Evolutionary conservation across 129 eudicot species (phyloP).

Genomic region (Flaveria ramosissima): DNA sequence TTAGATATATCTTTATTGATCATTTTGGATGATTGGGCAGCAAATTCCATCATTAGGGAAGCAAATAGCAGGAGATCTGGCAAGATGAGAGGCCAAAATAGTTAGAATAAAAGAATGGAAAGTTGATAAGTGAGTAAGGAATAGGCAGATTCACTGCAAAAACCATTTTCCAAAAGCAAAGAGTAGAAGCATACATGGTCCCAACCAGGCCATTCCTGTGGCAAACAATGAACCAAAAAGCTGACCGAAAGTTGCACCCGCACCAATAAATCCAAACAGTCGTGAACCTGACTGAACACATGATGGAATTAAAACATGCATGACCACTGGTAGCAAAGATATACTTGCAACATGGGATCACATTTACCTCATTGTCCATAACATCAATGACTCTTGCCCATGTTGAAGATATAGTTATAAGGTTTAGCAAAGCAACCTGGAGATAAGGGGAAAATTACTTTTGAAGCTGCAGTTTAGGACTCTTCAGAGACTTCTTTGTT

Average conservation of each 20-base stretch:
- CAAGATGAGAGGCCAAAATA: constrained; percentile 24
- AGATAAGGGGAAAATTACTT: constrained; percentile 21
- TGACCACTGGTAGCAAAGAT: neutral
- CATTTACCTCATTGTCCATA: constrained; percentile 86
- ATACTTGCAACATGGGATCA: constrained; percentile 21
- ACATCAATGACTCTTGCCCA: constrained; percentile 98
- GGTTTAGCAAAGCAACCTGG: constrained; percentile 87
- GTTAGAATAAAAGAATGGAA: neutral
- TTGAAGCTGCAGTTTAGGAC: neutral
- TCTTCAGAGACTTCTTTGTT: neutral
- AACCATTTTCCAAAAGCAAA: neutral
- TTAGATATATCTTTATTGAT: constrained; percentile 52
- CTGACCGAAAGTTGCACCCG: constrained; percentile 97
- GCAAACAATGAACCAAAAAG: constrained; percentile 95
- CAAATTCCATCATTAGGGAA: constrained; percentile 90
- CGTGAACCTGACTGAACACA: constrained; percentile 98
- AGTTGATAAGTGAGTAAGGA: neutral
- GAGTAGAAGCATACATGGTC: constrained; percentile 72
- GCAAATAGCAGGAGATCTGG: constrained; percentile 85
- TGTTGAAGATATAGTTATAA: constrained; percentile 94
- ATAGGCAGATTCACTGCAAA: constrained; percentile 7
- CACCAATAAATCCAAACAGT: constrained; percentile 98
- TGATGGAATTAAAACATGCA: constrained; percentile 44
- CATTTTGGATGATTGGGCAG: constrained; percentile 88
- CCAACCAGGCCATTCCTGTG: constrained; percentile 95